Percentiles rank a stretch among this genome's conserved stretches.
Evolutionary conservation across 345 rosid genomes (phyloP).

Genomic region (Lumnitzera racemosa): DNA sequence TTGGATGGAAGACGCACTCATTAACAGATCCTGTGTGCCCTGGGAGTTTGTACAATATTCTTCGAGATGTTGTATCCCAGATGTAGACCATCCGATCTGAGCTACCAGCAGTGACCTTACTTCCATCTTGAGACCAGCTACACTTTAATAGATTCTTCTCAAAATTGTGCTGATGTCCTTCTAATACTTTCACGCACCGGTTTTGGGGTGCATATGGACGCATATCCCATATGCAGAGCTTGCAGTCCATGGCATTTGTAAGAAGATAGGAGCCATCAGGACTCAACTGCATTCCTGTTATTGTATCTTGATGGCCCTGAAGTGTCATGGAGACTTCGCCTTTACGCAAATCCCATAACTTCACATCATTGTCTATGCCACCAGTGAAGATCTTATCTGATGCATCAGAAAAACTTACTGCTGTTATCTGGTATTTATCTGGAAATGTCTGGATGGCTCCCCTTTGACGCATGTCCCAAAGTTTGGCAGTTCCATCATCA

Average conservation of each 20-base stretch:
- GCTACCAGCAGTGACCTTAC: conserved; percentile 93
- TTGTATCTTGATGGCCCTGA: conserved; percentile 92
- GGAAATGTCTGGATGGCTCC: conserved; percentile 99
- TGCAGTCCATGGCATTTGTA: conserved; percentile 88
- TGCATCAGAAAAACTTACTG: conserved; percentile 88
- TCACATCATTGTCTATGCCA: conserved; percentile 80
- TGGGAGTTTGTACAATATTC: conserved; percentile 87
- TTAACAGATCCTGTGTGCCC: conserved; percentile 93
- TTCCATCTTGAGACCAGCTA: conserved; percentile 93
- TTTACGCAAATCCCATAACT: conserved; percentile 90
- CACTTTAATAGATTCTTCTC: conserved; percentile 90
- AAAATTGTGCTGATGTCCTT: conserved; percentile 96
- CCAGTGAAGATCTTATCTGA: conserved; percentile 92
- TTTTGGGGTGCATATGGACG: conserved; percentile 96
- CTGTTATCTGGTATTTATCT: conserved; percentile 93
- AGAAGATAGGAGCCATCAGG: conserved; percentile 98
- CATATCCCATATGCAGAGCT: conserved; percentile 97
- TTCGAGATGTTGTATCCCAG: conserved; percentile 90
- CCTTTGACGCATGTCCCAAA: conserved; percentile 97
- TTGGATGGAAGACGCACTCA: conserved; percentile 81
- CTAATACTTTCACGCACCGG: conserved; percentile 86
- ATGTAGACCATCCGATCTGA: conserved; percentile 93
- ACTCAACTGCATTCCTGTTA: conserved; percentile 86
- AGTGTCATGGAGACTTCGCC: conserved; percentile 90
- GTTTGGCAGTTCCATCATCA: conserved; percentile 95